A percentile compares a stretch with the other conserved stretches of the same genome.
Conservation (phyloP, 2,329 filamentous ascomycete genomes). For the Lithohypha guttulata region DNA sequence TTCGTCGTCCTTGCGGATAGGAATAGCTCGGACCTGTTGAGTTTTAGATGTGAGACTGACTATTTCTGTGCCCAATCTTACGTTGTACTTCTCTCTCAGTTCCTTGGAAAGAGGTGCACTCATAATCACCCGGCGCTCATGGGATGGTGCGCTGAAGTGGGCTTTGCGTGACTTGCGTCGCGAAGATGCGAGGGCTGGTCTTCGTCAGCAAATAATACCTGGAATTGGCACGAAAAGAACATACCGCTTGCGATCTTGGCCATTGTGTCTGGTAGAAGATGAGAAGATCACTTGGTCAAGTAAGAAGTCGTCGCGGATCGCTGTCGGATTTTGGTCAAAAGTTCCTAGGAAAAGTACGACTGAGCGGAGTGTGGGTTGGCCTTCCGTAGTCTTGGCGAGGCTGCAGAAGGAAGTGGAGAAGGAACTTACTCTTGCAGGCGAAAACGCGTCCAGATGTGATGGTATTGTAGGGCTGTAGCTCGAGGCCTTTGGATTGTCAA, state of each 20-base stretch:
- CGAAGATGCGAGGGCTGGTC: conserved; percentile 55
- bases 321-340: background rate
- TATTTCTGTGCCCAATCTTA: conserved; percentile 38
- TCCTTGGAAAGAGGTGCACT: conserved; percentile 92
- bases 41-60: conserved; percentile 1
- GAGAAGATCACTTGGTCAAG: too few species aligned
- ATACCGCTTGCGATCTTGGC: conserved; percentile 6
- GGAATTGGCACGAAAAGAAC: too few species aligned
- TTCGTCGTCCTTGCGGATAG: conserved; percentile 95
- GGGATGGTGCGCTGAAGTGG: conserved; percentile 92
- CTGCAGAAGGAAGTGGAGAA: too few species aligned
- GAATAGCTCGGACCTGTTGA: conserved; percentile 77
- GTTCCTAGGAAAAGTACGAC: background rate
- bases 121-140: conserved; percentile 92
- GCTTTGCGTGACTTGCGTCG: conserved; percentile 98
- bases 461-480: too few species aligned
- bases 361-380: conserved; percentile 1
- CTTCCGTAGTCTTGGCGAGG: background rate
- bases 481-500: too few species aligned
- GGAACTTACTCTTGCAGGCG: too few species aligned
- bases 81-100: conserved; percentile 98
- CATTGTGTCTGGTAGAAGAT: conserved; percentile 2
- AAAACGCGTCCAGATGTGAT: too few species aligned
- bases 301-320: background rate
- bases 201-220: too few species aligned